phyloP scores from a whole-genome alignment of 495 filamentous ascomycete species.

The Ascobolus immersus region DNA sequence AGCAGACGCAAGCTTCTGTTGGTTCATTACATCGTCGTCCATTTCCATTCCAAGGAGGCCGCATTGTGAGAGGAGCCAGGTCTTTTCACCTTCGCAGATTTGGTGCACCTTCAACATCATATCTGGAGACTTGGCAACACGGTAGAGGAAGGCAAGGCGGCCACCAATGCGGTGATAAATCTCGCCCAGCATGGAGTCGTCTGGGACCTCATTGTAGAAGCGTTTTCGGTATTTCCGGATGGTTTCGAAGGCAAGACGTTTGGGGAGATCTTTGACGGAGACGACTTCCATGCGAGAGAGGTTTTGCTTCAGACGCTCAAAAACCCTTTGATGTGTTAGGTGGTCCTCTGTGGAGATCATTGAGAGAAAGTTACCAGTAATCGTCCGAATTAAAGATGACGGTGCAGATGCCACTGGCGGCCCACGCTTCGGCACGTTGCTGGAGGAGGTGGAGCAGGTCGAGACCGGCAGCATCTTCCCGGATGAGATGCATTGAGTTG shows the following conservation, averaged over 20 bases:
- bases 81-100: conserved; percentile 63
- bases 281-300: conserved; percentile 81
- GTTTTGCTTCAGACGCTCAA: conserved; percentile 72
- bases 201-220: conserved; percentile 36
- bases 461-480: conserved; percentile 72
- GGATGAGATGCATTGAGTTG: conserved; percentile 68
- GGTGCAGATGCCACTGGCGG: conserved; percentile 64
- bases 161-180: conserved; percentile 72
- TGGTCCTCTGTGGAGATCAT: background rate
- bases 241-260: conserved; percentile 45
- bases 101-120: conserved; percentile 52
- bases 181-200: conserved; percentile 38
- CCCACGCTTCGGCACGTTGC: conserved; percentile 88
- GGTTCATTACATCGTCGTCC: conserved; percentile 98
- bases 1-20: conserved; percentile 86
- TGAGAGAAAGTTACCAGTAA: conserved; percentile 36
- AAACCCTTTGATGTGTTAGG: conserved; percentile 38
- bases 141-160: conserved; percentile 58
- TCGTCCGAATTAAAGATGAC: conserved; percentile 85
- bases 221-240: conserved; percentile 46
- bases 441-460: conserved; percentile 86
- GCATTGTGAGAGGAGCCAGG: conserved; percentile 62
- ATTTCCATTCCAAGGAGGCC: conserved; percentile 79
- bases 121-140: conserved; percentile 55
- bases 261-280: conserved; percentile 54